Conservation (phyloP, 495 filamentous ascomycete species). For the Cryomyces antarcticus region DNA sequence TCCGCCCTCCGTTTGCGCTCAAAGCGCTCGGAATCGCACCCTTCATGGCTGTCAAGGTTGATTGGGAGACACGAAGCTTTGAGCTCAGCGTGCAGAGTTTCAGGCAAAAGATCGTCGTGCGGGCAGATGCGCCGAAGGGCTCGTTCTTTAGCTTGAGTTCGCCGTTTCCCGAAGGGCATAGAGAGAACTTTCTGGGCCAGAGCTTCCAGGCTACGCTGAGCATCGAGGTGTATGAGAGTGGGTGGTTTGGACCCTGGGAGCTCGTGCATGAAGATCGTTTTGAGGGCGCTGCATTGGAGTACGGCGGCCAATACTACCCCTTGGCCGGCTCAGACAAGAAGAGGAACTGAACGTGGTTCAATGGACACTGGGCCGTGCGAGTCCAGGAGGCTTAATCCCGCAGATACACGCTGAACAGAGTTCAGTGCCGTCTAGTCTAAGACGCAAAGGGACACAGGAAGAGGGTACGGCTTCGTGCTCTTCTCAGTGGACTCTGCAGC, state of each 20-base stretch:
- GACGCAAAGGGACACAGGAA: no score
- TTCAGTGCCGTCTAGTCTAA: no score
- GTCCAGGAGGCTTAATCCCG: no score
- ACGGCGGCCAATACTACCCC: conserved; percentile 23
- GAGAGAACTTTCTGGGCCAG: conserved; percentile 20
- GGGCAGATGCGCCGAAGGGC: conserved; percentile 15
- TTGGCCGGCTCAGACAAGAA: conserved; percentile 10
- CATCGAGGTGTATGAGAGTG: conserved; percentile 17
- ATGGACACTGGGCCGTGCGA: no score
- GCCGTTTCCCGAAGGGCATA: conserved; percentile 22
- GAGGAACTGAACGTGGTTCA: neutral
- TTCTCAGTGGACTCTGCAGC: no score
- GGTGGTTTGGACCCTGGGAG: conserved; percentile 16
- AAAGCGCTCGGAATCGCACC: conserved; percentile 11
- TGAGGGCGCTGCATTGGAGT: conserved; percentile 22
- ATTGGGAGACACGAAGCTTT: conserved; percentile 16
- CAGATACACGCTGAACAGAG: no score
- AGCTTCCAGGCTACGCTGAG: conserved; percentile 21
- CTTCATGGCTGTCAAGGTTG: conserved; percentile 14
- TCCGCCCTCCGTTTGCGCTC: conserved; percentile 16
- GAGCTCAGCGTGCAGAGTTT: conserved; percentile 13
- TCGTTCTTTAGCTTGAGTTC: conserved; percentile 21
- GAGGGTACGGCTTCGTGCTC: no score
- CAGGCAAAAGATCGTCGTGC: conserved; percentile 15
- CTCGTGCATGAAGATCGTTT: conserved; percentile 16